These are phyloP conservation scores for Globisporangium acanthophoron DNA, from an alignment of 352 stramenopile genomes.

Conservation along the genomic window DNA sequence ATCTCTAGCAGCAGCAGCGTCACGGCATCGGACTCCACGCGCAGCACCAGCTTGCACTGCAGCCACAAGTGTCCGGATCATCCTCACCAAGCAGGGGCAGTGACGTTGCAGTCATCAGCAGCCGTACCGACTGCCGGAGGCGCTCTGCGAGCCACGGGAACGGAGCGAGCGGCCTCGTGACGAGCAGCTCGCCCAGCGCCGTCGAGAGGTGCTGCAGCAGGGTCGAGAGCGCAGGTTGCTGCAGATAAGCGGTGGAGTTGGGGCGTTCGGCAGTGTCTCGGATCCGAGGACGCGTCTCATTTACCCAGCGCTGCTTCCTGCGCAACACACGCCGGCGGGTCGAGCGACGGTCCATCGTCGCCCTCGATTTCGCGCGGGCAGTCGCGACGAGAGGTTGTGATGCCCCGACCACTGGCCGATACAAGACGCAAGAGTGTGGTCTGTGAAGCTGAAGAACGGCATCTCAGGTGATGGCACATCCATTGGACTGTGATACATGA, in stretches of 20 bases:
- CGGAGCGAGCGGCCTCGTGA: conserved; percentile 38
- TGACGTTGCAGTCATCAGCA: background rate
- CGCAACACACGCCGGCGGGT: conserved; percentile 8
- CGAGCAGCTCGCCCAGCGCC: conserved; percentile 37
- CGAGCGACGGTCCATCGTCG: conserved; percentile 4
- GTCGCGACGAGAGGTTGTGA: too few species aligned
- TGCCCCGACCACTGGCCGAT: too few species aligned
- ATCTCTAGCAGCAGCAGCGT: conserved; percentile 53
- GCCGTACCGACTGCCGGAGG: conserved; percentile 37
- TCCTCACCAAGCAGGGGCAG: background rate
- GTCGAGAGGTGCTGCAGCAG: conserved; percentile 54
- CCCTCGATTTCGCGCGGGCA: too few species aligned
- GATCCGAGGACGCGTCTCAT: conserved; percentile 8
- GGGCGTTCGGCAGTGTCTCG: conserved; percentile 22
- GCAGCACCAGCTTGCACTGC: conserved; percentile 58
- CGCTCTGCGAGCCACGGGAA: conserved; percentile 55
- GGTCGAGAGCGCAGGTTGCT: conserved; percentile 19
- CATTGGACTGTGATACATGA: too few species aligned
- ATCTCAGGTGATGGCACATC: too few species aligned
- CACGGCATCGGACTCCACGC: conserved; percentile 31
- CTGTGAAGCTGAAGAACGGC: too few species aligned
- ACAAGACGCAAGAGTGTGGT: too few species aligned
- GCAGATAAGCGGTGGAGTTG: conserved; percentile 31
- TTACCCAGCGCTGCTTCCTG: conserved; percentile 20
- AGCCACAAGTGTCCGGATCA: background rate